Evolutionary conservation across 306 rosid genomes (phyloP).

Genomic region (Pyrus communis): DNA sequence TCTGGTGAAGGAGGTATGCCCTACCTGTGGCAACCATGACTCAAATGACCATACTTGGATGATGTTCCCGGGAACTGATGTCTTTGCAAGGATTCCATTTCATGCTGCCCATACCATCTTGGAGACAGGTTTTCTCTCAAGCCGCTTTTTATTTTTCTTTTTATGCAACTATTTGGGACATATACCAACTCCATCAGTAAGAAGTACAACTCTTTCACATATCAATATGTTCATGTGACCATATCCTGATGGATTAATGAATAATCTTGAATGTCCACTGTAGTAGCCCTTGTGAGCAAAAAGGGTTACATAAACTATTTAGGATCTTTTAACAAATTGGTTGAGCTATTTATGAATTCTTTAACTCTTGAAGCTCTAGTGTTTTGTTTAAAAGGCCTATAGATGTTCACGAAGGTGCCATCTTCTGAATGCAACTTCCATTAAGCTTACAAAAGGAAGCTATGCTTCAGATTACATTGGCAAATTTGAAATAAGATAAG

Average conservation of each 20-base stretch:
- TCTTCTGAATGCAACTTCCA: background rate
- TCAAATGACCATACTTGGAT: constrained; percentile 64
- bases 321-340: background rate
- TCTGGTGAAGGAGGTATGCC: constrained; percentile 78
- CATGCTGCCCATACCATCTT: constrained; percentile 76
- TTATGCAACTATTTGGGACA: background rate
- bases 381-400: background rate
- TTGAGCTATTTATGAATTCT: background rate
- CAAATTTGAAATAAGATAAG: background rate
- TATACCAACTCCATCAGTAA: too few relatives aligned
- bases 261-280: too few relatives aligned
- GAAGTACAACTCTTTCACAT: background rate
- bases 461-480: background rate
- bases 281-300: background rate
- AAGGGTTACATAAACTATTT: background rate
- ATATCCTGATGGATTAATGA: background rate
- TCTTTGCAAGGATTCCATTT: constrained; percentile 75
- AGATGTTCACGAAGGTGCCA: background rate
- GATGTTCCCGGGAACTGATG: constrained; percentile 77
- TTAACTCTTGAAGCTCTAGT: background rate
- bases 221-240: background rate
- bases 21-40: constrained; percentile 79
- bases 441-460: background rate
- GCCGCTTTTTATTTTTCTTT: background rate
- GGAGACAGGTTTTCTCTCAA: constrained; percentile 50